Evolutionary conservation across 2,329 filamentous ascomycete species (phyloP), one percentile per base, ranked within the genome.

Genomic region (Pseudofabraea citricarpa): DNA sequence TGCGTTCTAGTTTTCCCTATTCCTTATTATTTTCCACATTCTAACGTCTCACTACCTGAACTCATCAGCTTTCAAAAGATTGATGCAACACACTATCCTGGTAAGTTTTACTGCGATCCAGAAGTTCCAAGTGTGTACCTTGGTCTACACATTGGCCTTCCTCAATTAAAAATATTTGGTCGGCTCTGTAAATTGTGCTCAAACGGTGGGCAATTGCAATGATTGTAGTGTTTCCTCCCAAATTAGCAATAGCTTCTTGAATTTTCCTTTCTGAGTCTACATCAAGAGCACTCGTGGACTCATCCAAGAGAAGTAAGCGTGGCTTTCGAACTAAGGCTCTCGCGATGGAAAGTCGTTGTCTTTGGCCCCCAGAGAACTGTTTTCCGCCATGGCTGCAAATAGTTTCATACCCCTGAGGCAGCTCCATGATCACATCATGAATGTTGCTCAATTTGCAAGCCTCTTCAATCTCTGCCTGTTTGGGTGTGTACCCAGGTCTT

Each of bases 271-370:
- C 84, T 39, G 77, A 84, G 56, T 83, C 81, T 0, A 79, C 77
- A 55, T 94, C 88, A 2, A 95, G 70, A 3, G 84, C 85, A 36
- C 82, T 87, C 0, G 87, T 94, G 19, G 85, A 85, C 68, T 94
- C 88, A 55, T 94, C 89, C 1, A 94, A 71, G 32, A 94, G 76
- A 19, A 94, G 64, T 2, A 93, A 70, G 29, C 81, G 75, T 0
- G 88, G 88, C 47, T 78, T 75, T 0, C 87, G 75, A 2, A 89
- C 74, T 2, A 93, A 69, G 0, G 87, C 87, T 13, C 88, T 74
- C 0, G 88, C 87, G 56, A 94, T 90, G 1, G 83, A 81, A 6
- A 94, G 64, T 1, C 87, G 75, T 61, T 94, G 88, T 12, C 82
- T 77, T 61, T 94, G 87, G 0, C 89, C 88, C 3, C 87, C 87